Conservation (phyloP, 116 monocot species). For the Cymodocea nodosa region DNA sequence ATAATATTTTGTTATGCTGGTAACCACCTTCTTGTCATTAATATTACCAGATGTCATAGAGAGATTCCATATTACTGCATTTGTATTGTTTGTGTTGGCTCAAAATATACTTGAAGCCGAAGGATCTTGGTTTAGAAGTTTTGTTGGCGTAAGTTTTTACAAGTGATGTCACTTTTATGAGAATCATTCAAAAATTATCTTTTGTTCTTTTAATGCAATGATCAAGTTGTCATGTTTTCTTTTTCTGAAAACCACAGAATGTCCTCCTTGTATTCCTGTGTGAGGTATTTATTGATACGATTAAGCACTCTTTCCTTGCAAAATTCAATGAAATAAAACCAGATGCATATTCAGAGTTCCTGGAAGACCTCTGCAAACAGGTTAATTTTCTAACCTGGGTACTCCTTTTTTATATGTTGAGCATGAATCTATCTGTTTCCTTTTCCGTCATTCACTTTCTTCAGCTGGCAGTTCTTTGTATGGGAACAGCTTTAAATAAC, state of each 20-base stretch:
- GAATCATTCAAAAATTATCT: neutral
- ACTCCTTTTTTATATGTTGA: too few species aligned
- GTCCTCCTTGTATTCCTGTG: conserved; percentile 64
- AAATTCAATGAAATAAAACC: conserved; percentile 99
- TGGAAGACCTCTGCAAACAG: conserved; percentile 98
- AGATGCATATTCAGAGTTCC: conserved; percentile 75
- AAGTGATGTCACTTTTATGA: neutral
- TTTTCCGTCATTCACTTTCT: neutral
- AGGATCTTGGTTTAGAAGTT: conserved; percentile 80
- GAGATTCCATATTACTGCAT: conserved; percentile 88
- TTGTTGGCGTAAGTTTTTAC: conserved; percentile 51
- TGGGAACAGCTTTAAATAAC: too few species aligned
- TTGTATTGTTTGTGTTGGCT: conserved; percentile 86
- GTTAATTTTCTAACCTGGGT: conserved; percentile 18
- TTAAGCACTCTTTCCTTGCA: conserved; percentile 94
- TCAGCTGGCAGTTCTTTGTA: too few species aligned
- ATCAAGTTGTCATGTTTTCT: conserved; percentile 1
- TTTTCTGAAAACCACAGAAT: conserved; percentile 34
- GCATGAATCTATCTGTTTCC: neutral
- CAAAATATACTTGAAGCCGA: conserved; percentile 98
- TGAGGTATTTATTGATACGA: conserved; percentile 78
- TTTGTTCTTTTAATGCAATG: neutral
- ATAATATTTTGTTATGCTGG: neutral
- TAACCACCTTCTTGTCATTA: conserved; percentile 4
- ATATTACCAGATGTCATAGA: conserved; percentile 66